Conservation (phyloP, 2,329 filamentous ascomycete species). For the Botrytis byssoidea region DNA sequence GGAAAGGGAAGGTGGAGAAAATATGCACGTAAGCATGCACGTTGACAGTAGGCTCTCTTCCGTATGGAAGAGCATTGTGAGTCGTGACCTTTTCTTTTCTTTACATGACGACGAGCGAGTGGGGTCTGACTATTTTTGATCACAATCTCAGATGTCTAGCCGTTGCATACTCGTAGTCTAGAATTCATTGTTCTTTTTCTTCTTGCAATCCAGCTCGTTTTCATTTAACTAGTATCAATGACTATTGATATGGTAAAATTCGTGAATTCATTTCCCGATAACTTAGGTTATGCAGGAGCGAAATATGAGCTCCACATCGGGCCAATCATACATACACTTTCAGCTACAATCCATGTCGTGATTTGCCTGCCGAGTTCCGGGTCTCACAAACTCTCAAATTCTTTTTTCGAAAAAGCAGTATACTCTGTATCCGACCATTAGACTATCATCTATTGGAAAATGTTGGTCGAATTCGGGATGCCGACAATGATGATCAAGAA, state of each 20-base stretch:
- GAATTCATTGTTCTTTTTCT: not conserved
- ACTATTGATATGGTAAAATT: not conserved
- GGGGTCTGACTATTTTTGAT: not conserved
- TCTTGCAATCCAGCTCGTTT: not conserved
- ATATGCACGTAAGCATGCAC: not conserved
- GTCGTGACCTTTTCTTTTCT: not conserved
- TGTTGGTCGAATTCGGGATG: not conserved
- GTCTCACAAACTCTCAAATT: not conserved
- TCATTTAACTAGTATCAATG: not conserved
- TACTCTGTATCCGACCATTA: not conserved
- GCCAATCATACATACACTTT: not conserved
- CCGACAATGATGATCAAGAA: not conserved
- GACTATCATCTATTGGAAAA: not conserved
- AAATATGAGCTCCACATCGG: not conserved
- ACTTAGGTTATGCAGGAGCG: not conserved
- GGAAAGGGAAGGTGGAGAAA: not conserved
- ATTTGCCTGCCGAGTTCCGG: not conserved
- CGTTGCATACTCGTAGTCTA: not conserved
- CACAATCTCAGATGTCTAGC: not conserved
- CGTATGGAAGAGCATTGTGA: not conserved
- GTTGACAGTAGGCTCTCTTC: not conserved
- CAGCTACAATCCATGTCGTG: not conserved
- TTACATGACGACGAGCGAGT: not conserved
- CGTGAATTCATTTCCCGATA: not conserved
- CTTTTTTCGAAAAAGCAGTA: not conserved